A percentile compares a stretch with the other conserved stretches of the same genome.
Conservation (phyloP, 1,284 basidiomycete genomes). For the Leccinum griseonigrum region DNA sequence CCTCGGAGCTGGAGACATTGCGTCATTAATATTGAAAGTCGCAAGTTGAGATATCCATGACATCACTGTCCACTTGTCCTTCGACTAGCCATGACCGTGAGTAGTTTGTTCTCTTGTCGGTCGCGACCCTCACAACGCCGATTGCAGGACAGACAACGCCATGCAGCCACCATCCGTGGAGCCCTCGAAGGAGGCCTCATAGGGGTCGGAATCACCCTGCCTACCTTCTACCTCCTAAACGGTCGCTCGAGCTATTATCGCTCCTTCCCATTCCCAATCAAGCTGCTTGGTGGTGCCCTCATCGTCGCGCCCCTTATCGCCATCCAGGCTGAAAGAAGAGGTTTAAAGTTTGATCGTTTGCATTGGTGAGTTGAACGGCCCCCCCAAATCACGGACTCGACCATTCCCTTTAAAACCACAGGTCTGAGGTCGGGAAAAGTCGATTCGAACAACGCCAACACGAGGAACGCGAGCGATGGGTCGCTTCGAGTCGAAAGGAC, state of each 20-base stretch:
- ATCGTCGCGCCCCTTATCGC: slow-evolving; percentile 68
- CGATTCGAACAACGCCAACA: slow-evolving; percentile 56
- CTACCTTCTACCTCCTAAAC: slow-evolving; percentile 59
- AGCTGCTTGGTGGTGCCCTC: slow-evolving; percentile 69
- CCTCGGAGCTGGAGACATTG: not conserved
- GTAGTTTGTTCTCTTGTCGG: not conserved
- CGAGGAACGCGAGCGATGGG: slow-evolving; percentile 57
- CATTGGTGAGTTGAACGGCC: slow-evolving; percentile 55
- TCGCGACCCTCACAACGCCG: not conserved
- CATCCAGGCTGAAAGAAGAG: slow-evolving; percentile 78
- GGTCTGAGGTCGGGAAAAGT: slow-evolving; percentile 58
- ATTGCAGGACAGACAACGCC: slow-evolving; percentile 50
- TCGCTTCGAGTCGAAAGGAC: slow-evolving; percentile 50
- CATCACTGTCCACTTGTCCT: not conserved
- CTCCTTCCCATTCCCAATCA: slow-evolving; percentile 69
- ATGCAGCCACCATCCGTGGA: slow-evolving; percentile 55
- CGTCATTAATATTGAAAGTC: slow-evolving; percentile 1
- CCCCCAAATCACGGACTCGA: not conserved
- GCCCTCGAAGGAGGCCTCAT: slow-evolving; percentile 61
- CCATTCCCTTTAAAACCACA: slow-evolving; percentile 24
- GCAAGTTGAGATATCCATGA: not conserved
- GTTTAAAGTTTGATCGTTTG: slow-evolving; percentile 66
- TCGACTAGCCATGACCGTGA: slow-evolving; percentile 24
- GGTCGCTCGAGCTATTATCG: slow-evolving; percentile 62
- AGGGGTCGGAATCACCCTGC: slow-evolving; percentile 52